A percentile compares a stretch with the other conserved stretches of the same genome.
Conservation (phyloP, 164 flowering plant species). For the Sextonia rubra region DNA sequence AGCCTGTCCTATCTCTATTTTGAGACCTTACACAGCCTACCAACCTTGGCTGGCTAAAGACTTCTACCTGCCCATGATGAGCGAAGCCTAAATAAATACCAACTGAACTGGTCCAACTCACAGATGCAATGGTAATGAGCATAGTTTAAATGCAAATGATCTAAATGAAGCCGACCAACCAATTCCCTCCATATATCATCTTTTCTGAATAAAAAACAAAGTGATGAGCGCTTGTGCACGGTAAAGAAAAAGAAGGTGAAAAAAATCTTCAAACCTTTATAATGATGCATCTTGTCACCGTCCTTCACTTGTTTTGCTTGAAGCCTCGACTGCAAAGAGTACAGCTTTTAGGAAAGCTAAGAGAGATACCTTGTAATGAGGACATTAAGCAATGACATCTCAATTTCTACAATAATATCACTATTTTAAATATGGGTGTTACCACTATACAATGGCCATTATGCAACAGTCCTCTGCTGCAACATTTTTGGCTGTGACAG, state of each 20-base stretch:
- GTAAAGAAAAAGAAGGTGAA: background rate
- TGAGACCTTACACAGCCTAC: background rate
- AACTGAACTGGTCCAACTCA: background rate
- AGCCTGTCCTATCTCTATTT: background rate
- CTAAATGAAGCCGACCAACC: background rate
- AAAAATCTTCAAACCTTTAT: constrained; percentile 54
- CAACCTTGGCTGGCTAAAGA: background rate
- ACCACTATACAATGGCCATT: too few species aligned
- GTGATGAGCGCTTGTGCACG: background rate
- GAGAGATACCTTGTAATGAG: too few species aligned
- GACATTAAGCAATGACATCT: too few species aligned
- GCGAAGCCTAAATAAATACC: background rate
- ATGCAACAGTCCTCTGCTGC: background rate
- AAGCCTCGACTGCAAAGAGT: constrained; percentile 75
- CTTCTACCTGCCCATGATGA: background rate
- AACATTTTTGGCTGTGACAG: background rate
- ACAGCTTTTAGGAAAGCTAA: background rate
- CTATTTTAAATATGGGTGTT: too few species aligned
- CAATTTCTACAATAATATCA: too few species aligned
- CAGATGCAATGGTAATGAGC: background rate
- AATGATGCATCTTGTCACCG: constrained; percentile 68
- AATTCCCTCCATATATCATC: too few species aligned
- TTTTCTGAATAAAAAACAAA: background rate
- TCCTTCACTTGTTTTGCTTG: constrained; percentile 77
- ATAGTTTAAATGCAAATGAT: background rate